Evolutionary conservation across 139 green algal genomes (phyloP).

Genomic region (Micractinium conductrix): DNA sequence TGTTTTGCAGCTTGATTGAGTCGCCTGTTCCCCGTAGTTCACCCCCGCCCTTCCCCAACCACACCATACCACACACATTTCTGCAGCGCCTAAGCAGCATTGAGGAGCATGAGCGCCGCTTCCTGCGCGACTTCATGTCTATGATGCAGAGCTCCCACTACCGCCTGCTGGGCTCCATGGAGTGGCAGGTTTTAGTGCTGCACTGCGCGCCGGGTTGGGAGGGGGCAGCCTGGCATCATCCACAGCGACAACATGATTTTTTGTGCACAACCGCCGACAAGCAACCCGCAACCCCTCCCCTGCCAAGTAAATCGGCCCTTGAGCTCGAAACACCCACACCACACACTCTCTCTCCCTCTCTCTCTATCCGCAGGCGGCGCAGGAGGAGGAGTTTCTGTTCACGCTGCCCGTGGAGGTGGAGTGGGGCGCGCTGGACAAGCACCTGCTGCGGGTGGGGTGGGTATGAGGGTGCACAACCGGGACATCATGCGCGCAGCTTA

Average conservation of each 20-base stretch:
- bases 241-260: neutral
- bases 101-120: constrained; percentile 4
- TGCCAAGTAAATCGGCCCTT: too few species aligned
- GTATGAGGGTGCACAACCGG: too few species aligned
- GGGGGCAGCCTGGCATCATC: neutral
- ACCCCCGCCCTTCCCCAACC: too few species aligned
- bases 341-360: too few species aligned
- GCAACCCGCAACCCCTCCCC: too few species aligned
- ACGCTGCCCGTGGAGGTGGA: constrained; percentile 21
- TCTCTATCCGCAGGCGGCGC: neutral
- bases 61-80: too few species aligned
- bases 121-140: constrained; percentile 13
- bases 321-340: too few species aligned
- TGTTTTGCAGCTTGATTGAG: too few species aligned
- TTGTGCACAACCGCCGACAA: too few species aligned
- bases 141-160: neutral
- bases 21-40: too few species aligned
- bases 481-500: too few species aligned
- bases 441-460: constrained; percentile 1
- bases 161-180: neutral
- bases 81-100: constrained; percentile 1
- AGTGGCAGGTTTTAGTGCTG: too few species aligned
- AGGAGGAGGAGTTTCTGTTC: neutral
- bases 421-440: neutral
- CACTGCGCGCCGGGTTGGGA: neutral